Evolutionary conservation across 371 early-diverging fungal genomes (phyloP).

Genomic region (Parasitella parasitica): DNA sequence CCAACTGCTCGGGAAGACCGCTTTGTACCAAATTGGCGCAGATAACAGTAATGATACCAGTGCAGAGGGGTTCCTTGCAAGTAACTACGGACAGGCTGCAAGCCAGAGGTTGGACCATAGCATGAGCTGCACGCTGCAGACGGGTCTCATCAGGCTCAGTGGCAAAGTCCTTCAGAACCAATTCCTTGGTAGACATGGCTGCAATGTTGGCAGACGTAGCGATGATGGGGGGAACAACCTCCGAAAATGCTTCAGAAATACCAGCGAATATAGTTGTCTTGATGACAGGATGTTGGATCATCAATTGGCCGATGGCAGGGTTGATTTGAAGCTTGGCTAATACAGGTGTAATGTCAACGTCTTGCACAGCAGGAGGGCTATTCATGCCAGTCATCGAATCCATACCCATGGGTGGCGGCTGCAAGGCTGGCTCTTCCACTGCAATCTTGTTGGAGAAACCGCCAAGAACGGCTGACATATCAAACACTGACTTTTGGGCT

Average conservation of each 20-base stretch:
- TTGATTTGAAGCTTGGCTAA: constrained; percentile 32
- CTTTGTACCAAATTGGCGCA: constrained; percentile 75
- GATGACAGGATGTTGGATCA: constrained; percentile 85
- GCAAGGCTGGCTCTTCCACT: neutral
- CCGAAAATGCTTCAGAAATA: constrained; percentile 36
- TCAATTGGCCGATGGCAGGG: constrained; percentile 62
- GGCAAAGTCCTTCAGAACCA: constrained; percentile 93
- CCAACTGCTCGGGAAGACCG: constrained; percentile 76
- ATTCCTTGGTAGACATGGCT: constrained; percentile 81
- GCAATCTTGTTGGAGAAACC: constrained; percentile 1
- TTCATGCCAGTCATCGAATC: neutral
- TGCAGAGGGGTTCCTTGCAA: constrained; percentile 90
- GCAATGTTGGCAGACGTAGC: constrained; percentile 91
- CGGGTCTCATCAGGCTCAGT: constrained; percentile 89
- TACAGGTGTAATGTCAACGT: constrained; percentile 32
- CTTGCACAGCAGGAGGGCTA: neutral
- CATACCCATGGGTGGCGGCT: neutral
- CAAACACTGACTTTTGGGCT: constrained; percentile 2
- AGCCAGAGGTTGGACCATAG: constrained; percentile 87
- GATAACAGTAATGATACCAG: constrained; percentile 75
- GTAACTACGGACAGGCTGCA: constrained; percentile 87
- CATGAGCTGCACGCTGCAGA: constrained; percentile 85
- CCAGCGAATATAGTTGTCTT: constrained; percentile 76
- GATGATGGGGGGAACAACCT: constrained; percentile 77
- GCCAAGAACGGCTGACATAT: too few species aligned